Conservation (phyloP, 2,329 filamentous ascomycete species). For the Pseudofabraea citricarpa region DNA sequence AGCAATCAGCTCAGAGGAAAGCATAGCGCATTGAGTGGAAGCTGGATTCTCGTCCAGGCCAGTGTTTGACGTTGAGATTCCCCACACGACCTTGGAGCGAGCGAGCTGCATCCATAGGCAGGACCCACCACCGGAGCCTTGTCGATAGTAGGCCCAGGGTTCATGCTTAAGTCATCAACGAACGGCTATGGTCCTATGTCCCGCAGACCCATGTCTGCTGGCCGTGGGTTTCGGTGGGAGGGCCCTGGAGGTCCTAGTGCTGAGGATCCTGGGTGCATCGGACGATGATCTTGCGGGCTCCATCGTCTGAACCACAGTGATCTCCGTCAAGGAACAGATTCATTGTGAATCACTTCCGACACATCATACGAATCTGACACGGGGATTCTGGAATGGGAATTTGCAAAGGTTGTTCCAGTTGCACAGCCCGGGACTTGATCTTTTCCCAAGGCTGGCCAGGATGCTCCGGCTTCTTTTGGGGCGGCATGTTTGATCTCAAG, state of each 20-base stretch:
- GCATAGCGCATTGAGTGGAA: conserved; percentile 28
- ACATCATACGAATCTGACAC: conserved; percentile 11
- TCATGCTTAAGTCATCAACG: conserved; percentile 18
- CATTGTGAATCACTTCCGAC: conserved; percentile 24
- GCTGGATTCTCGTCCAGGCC: conserved; percentile 19
- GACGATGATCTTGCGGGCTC: conserved; percentile 9
- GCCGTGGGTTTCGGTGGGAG: conserved; percentile 9
- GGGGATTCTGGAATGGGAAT: background rate
- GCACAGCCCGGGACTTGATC: background rate
- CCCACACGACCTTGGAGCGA: conserved; percentile 15
- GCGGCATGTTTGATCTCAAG: conserved; percentile 18
- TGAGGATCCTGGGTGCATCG: conserved; percentile 17
- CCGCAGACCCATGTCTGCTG: conserved; percentile 14
- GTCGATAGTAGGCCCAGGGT: conserved; percentile 24
- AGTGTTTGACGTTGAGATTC: conserved; percentile 30
- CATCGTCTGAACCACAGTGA: conserved; percentile 23
- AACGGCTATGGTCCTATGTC: conserved; percentile 15
- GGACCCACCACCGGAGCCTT: conserved; percentile 23
- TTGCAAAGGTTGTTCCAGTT: background rate
- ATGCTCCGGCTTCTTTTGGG: conserved; percentile 9
- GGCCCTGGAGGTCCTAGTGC: conserved; percentile 16
- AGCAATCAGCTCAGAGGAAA: conserved; percentile 8
- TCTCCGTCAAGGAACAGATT: conserved; percentile 20
- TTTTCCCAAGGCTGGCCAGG: conserved; percentile 3
- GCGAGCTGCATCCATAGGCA: conserved; percentile 10